Base-by-base conservation (phyloP, 768 basidiomycete genomes). In the Austroboletus eburneus region DNA sequence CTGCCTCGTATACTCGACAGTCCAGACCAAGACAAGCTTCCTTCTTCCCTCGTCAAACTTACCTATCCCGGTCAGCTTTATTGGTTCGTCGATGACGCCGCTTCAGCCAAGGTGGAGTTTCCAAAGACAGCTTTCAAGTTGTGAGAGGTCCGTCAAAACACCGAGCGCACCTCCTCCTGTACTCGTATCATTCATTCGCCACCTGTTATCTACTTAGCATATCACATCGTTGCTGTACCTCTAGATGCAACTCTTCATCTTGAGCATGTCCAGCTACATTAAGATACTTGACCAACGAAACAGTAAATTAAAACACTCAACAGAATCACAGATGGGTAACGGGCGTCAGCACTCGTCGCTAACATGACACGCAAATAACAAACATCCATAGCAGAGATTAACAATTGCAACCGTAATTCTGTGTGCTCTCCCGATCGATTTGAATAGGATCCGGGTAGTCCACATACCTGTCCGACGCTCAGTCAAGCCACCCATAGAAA, bases 391-490 rank as follows among this genome's bases (percentile, higher is more conserved):
- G 50, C 27, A 45, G 57, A 56, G 41, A 69, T 76, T 58, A 94
- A 72, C 94, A 97, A 63, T 81, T 92, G 78, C 94, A 97, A 46
- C 86, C 88, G 63, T 91, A 91, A 67, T 75, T 87, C 75, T 94
- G 92, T 45, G 86, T 83, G 64, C 78, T 87, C 72, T 96, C 92
- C 46, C 87, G 81, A 69, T 97, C 92, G 66, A 98, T 88, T 67
- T 91, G 86, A 68, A 99, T 98, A 14, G 95, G 95, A 69, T 99
- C 95, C 23, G 95, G 95, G 69, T 97, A 99, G 74, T 99, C 95
- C 58, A 92, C 87, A 72, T 92, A 94, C 67, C 94, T 98, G 68
- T n/a, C 33, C 40, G 46, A 40, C 47, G 35, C 36, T 55, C 42
- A 58, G 55, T 38, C 39, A 35, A 45, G 49, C 35, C 46, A 44